Conservation (phyloP, 2,329 filamentous ascomycete species). For the Hirsutella thompsonii region DNA sequence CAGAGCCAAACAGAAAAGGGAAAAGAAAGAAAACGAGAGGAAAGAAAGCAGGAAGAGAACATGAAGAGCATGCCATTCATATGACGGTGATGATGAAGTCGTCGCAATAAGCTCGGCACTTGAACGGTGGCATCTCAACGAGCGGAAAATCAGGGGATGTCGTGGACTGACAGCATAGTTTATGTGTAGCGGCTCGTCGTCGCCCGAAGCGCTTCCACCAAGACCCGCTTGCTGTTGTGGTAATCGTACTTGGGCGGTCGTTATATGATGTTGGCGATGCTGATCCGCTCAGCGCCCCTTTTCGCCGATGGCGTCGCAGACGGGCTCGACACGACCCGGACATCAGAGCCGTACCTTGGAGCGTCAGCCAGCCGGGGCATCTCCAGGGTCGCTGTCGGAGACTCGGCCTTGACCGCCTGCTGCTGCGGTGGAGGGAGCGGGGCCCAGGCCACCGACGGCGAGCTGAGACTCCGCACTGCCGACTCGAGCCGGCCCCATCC, state of each 20-base stretch:
- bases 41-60: too few species aligned
- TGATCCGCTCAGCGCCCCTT: conserved; percentile 18
- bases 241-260: background rate
- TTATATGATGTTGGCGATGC: conserved; percentile 26
- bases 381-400: conserved; percentile 12
- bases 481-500: conserved; percentile 67
- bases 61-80: too few species aligned
- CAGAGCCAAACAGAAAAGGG: too few species aligned
- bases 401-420: conserved; percentile 22
- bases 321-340: conserved; percentile 13
- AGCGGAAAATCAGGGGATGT: too few species aligned
- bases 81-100: too few species aligned
- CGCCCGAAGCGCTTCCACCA: too few species aligned
- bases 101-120: too few species aligned
- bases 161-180: too few species aligned
- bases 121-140: too few species aligned
- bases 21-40: too few species aligned
- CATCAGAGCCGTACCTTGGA: conserved; percentile 16
- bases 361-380: conserved; percentile 16
- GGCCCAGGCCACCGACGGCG: conserved; percentile 18
- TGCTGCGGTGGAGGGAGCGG: conserved; percentile 15
- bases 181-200: too few species aligned
- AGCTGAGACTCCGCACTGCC: conserved; percentile 18
- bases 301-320: conserved; percentile 14
- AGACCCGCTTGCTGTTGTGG: too few species aligned